A percentile compares a stretch with the other conserved stretches of the same genome.
phyloP scores from a whole-genome alignment of 306 rosid species.

The apple (Malus domestica) region DNA sequence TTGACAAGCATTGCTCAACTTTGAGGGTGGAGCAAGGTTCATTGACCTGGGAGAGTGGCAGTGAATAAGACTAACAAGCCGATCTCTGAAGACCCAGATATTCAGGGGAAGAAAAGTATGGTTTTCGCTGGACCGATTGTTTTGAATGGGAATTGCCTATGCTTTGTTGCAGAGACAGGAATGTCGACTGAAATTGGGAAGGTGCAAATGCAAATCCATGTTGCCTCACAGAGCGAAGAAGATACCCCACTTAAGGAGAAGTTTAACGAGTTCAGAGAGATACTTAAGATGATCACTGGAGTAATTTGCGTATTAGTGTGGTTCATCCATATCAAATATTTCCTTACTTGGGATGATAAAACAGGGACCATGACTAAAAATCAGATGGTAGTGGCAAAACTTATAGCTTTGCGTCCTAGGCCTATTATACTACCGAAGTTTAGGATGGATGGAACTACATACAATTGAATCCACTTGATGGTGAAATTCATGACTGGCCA shows the following conservation, averaged over 20 bases:
- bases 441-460: slow-evolving; percentile 67
- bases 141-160: slow-evolving; percentile 61
- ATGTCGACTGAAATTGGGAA: slow-evolving; percentile 68
- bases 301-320: slow-evolving; percentile 39
- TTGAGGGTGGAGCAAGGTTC: slow-evolving; percentile 30
- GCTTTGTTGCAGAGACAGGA: slow-evolving; percentile 64
- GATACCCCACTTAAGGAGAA: slow-evolving; percentile 79
- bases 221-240: slow-evolving; percentile 44
- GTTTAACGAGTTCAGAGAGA: slow-evolving; percentile 40
- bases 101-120: slow-evolving; percentile 42
- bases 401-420: slow-evolving; percentile 51
- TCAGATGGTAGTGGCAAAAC: slow-evolving; percentile 70
- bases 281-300: slow-evolving; percentile 35
- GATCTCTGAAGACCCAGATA: slow-evolving; percentile 33
- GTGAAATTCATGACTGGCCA: slow-evolving; percentile 56
- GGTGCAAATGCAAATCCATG: slow-evolving; percentile 75
- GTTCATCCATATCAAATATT: slow-evolving; percentile 46
- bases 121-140: slow-evolving; percentile 62
- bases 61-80: slow-evolving; percentile 40
- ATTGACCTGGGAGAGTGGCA: slow-evolving; percentile 50
- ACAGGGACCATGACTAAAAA: slow-evolving; percentile 48
- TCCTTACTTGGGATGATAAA: slow-evolving; percentile 47
- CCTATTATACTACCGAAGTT: slow-evolving; percentile 35
- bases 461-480: slow-evolving; percentile 47
- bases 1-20: too few relatives aligned